Conservation (phyloP, 176 grass and related monocot genomes). For the Tillandsia fasciculata region DNA sequence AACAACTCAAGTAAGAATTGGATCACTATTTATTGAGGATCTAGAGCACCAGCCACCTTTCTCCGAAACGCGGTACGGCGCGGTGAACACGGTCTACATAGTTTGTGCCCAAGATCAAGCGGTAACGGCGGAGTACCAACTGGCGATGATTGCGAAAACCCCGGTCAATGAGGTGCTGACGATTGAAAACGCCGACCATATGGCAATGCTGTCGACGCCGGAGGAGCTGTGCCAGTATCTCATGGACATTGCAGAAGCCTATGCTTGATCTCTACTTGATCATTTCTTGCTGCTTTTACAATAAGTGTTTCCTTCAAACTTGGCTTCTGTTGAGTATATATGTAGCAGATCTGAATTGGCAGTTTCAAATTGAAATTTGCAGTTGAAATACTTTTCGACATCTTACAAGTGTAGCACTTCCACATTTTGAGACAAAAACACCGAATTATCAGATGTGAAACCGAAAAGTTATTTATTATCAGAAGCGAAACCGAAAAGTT, state of each 20-base stretch:
- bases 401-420: no score
- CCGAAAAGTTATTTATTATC: no score
- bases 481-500: no score
- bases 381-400: no score
- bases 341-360: no score
- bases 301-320: no score
- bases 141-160: conserved; percentile 40
- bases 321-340: no score
- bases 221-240: conserved; percentile 25
- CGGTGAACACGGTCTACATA: conserved; percentile 47
- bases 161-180: conserved; percentile 45
- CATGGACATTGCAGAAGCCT: conserved; percentile 19
- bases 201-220: conserved; percentile 49
- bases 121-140: conserved; percentile 35
- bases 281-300: no score
- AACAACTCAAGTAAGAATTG: conserved; percentile 32
- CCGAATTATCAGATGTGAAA: no score
- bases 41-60: conserved; percentile 21
- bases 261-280: conserved; percentile 8
- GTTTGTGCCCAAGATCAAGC: conserved; percentile 34
- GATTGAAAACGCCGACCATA: conserved; percentile 42
- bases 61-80: conserved; percentile 32
- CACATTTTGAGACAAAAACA: no score
- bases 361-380: no score
- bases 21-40: conserved; percentile 52